Conservation (phyloP, 768 basidiomycete genomes). For the Gloeostereum incarnatum region DNA sequence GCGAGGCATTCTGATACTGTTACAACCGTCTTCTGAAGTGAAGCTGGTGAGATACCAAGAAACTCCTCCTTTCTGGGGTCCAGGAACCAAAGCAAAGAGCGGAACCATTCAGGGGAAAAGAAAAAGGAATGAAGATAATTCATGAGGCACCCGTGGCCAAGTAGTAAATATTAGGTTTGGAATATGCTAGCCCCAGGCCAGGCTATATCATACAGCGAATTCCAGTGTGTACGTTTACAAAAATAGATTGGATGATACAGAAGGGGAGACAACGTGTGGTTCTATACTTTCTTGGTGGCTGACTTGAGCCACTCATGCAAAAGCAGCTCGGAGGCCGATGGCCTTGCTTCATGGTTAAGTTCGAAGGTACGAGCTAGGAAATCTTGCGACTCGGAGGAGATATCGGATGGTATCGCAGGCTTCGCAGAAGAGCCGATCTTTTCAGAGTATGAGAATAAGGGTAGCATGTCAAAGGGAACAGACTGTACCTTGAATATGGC, state of each 20-base stretch:
- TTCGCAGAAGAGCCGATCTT: slow-evolving; percentile 90
- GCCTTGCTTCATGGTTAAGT: slow-evolving; percentile 70
- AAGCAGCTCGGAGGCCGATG: slow-evolving; percentile 68
- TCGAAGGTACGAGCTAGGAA: slow-evolving; percentile 86
- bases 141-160: too few species aligned
- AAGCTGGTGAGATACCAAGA: slow-evolving; percentile 85
- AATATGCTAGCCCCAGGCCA: too few species aligned
- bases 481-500: slow-evolving; percentile 89
- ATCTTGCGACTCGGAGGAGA: slow-evolving; percentile 79
- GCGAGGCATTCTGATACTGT: slow-evolving; percentile 58
- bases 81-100: slow-evolving; percentile 50
- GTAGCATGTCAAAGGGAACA: neutral
- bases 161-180: too few species aligned
- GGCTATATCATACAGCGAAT: too few species aligned
- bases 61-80: slow-evolving; percentile 94
- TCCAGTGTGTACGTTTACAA: too few species aligned
- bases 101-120: slow-evolving; percentile 19
- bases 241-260: too few species aligned
- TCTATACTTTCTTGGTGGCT: too few species aligned
- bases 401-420: slow-evolving; percentile 86
- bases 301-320: slow-evolving; percentile 47
- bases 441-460: neutral
- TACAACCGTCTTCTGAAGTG: slow-evolving; percentile 48
- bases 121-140: slow-evolving; percentile 10
- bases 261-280: too few species aligned